Conservation (phyloP, 176 grass and related monocot species). For the Oryza meyeriana region DNA sequence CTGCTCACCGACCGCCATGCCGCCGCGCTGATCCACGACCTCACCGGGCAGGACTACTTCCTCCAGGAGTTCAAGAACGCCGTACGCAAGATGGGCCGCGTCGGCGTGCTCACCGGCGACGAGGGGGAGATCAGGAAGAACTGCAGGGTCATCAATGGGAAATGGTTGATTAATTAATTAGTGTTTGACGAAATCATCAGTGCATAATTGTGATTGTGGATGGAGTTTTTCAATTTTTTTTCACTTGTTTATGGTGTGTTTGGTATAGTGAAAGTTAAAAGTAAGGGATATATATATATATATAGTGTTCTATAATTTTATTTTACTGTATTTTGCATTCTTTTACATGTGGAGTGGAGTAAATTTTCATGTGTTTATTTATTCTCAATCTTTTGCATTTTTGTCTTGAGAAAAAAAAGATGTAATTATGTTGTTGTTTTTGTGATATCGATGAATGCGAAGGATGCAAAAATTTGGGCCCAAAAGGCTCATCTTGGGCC, state of each 20-base stretch:
- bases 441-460: too few relatives aligned
- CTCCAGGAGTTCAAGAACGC: constrained; percentile 47
- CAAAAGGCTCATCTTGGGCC: too few relatives aligned
- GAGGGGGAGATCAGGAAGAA: constrained; percentile 40
- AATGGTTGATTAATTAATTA: neutral
- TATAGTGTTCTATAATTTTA: too few relatives aligned
- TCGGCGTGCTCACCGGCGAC: constrained; percentile 38
- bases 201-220: neutral
- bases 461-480: too few relatives aligned
- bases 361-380: too few relatives aligned
- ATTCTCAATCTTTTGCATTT: too few relatives aligned
- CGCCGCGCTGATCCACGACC: constrained; percentile 34
- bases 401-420: too few relatives aligned
- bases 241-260: neutral
- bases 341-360: too few relatives aligned
- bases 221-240: neutral
- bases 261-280: too few relatives aligned
- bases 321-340: too few relatives aligned
- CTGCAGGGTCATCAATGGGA: constrained; percentile 34
- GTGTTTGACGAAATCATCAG: neutral
- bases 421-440: too few relatives aligned
- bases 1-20: constrained; percentile 34
- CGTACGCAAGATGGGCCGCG: constrained; percentile 51
- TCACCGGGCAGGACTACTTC: constrained; percentile 23
- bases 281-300: too few relatives aligned